Conservation (phyloP, 768 basidiomycete genomes). For the Pisolithus sp. region DNA sequence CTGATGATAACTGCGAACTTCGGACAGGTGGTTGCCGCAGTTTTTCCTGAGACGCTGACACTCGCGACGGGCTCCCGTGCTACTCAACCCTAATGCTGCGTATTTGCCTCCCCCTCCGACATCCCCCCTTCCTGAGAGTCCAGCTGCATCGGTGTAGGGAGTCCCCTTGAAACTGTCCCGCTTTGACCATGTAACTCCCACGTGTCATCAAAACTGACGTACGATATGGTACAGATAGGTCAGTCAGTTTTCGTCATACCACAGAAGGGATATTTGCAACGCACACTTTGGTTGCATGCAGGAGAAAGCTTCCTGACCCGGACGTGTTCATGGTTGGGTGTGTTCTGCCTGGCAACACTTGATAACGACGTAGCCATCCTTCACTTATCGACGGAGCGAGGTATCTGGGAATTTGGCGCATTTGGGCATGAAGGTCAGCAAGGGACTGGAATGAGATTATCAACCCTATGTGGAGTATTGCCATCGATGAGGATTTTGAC, state of each 20-base stretch:
- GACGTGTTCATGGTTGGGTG: constrained; percentile 93
- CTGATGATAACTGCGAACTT: constrained; percentile 4
- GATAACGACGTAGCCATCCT: constrained; percentile 83
- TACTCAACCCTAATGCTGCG: neutral
- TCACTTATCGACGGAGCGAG: constrained; percentile 80
- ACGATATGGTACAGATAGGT: neutral
- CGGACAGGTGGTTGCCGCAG: constrained; percentile 47
- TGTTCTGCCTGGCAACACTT: constrained; percentile 92
- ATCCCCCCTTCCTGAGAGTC: constrained; percentile 5
- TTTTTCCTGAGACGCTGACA: constrained; percentile 48
- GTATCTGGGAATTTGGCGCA: constrained; percentile 61
- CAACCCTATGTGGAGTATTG: neutral
- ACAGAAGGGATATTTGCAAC: constrained; percentile 8
- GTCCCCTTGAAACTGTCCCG: constrained; percentile 1
- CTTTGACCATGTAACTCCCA: constrained; percentile 26
- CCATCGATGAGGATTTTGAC: constrained; percentile 30
- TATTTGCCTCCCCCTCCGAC: neutral
- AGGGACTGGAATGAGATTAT: constrained; percentile 46
- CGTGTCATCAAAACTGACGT: constrained; percentile 59
- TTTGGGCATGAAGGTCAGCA: constrained; percentile 65
- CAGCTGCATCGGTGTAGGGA: constrained; percentile 11
- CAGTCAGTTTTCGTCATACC: neutral
- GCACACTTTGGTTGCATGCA: constrained; percentile 85
- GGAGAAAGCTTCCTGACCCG: constrained; percentile 82
- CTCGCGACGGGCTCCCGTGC: neutral